Percentiles rank a stretch among this genome's conserved stretches.
These are phyloP conservation scores for Cinnamomum micranthum DNA, from an alignment of 164 flowering plant species.

Conservation along the genomic window DNA sequence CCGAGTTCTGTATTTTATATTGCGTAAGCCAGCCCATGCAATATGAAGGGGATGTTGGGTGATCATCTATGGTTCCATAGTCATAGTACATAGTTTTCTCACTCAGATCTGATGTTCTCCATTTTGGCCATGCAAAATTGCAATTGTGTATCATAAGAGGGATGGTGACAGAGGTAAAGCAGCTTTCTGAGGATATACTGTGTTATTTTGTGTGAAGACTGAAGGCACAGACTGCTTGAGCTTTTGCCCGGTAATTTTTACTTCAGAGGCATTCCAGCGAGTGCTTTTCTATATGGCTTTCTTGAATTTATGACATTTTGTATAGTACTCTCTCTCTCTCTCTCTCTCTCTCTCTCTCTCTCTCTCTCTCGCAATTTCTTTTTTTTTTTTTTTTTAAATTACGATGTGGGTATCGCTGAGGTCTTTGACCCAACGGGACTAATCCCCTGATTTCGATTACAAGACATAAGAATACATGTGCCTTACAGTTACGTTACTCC, in stretches of 20 bases:
- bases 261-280: neutral
- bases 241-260: conserved; percentile 6
- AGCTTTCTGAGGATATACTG: conserved; percentile 9
- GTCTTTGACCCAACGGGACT: too few species aligned
- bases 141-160: conserved; percentile 11
- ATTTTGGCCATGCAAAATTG: conserved; percentile 8
- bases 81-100: neutral
- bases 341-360: too few species aligned
- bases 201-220: conserved; percentile 10
- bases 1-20: conserved; percentile 1
- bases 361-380: too few species aligned
- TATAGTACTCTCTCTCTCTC: neutral
- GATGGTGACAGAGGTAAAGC: conserved; percentile 7
- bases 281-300: conserved; percentile 1
- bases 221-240: conserved; percentile 6
- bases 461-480: too few species aligned
- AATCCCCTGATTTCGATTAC: too few species aligned
- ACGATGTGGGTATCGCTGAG: too few species aligned
- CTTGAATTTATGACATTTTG: neutral
- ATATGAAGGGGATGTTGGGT: neutral
- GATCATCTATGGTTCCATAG: neutral
- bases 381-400: too few species aligned
- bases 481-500: too few species aligned
- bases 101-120: neutral
- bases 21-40: neutral